These are phyloP conservation scores for Globisporangium carolinianum DNA, from an alignment of 352 stramenopile species.

Conservation along the genomic window DNA sequence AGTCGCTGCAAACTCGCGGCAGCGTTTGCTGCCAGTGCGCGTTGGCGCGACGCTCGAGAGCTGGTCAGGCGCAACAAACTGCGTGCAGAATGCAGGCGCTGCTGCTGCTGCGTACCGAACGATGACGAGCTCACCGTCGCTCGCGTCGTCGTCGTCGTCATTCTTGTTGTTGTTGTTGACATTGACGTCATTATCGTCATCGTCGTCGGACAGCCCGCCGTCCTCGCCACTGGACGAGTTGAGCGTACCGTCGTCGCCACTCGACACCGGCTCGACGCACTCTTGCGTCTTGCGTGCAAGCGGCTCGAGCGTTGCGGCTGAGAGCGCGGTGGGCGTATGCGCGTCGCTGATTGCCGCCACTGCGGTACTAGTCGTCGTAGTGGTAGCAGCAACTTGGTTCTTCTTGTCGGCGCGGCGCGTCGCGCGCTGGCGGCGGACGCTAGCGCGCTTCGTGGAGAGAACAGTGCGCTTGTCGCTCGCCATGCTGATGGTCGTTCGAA, in stretches of 20 bases:
- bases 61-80: slow-evolving; percentile 26
- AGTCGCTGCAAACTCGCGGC: slow-evolving; percentile 39
- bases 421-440: slow-evolving; percentile 50
- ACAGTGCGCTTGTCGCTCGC: slow-evolving; percentile 60
- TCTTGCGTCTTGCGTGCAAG: background rate
- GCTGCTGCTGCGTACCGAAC: slow-evolving; percentile 38
- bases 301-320: slow-evolving; percentile 1
- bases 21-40: background rate
- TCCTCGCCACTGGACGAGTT: slow-evolving; percentile 2
- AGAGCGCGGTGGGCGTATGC: no score
- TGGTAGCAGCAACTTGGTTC: slow-evolving; percentile 5
- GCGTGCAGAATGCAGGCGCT: slow-evolving; percentile 49
- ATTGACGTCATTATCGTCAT: slow-evolving; percentile 2
- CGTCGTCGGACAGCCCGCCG: background rate
- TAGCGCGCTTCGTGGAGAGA: slow-evolving; percentile 51
- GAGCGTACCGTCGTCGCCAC: background rate
- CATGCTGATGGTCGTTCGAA: slow-evolving; percentile 19
- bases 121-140: slow-evolving; percentile 63
- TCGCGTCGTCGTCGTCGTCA: slow-evolving; percentile 20
- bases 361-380: background rate
- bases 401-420: slow-evolving; percentile 24
- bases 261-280: slow-evolving; percentile 6
- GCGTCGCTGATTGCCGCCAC: slow-evolving; percentile 1
- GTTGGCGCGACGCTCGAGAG: background rate
- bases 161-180: slow-evolving; percentile 19